Percentiles rank a stretch among this genome's conserved stretches.
Evolutionary conservation across 2,329 filamentous ascomycete genomes (phyloP).

Genomic region (Microdochium nivale): DNA sequence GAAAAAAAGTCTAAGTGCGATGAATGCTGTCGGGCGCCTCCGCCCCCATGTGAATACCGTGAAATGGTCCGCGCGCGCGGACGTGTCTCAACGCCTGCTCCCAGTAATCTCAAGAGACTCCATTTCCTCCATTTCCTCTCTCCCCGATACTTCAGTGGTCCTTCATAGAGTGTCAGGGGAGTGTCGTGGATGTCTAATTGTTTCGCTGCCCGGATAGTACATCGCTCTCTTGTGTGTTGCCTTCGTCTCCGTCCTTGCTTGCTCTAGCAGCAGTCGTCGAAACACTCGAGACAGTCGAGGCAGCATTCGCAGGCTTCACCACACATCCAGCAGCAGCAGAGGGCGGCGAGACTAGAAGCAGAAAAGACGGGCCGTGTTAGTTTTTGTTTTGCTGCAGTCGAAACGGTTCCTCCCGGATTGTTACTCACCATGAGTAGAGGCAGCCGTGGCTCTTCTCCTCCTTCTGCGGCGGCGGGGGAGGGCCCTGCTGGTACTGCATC

Average conservation of each 20-base stretch:
- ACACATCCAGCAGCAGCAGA: constrained; percentile 36
- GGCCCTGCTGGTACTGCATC: constrained; percentile 24
- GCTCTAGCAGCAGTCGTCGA: constrained; percentile 1
- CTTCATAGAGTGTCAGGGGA: no score
- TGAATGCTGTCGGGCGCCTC: neutral
- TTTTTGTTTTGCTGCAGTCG: neutral
- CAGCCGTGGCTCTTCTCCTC: constrained; percentile 32
- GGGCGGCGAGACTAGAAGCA: constrained; percentile 23
- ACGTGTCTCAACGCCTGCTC: no score
- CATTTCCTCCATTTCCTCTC: no score
- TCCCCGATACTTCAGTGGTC: no score
- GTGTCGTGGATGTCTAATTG: no score
- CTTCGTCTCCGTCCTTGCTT: neutral
- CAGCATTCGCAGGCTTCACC: constrained; percentile 35
- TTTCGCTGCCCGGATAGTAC: no score
- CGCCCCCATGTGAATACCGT: neutral
- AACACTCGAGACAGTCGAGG: constrained; percentile 17
- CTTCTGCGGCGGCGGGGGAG: constrained; percentile 17
- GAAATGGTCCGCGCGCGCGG: no score
- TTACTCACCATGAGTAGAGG: constrained; percentile 26
- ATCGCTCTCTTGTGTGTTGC: no score
- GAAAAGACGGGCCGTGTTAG: constrained; percentile 1
- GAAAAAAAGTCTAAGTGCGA: neutral
- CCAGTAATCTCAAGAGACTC: no score
- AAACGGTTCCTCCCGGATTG: neutral